Conservation (phyloP, 805 yeast genomes). For the Kodamaea hsintzibuensis region DNA sequence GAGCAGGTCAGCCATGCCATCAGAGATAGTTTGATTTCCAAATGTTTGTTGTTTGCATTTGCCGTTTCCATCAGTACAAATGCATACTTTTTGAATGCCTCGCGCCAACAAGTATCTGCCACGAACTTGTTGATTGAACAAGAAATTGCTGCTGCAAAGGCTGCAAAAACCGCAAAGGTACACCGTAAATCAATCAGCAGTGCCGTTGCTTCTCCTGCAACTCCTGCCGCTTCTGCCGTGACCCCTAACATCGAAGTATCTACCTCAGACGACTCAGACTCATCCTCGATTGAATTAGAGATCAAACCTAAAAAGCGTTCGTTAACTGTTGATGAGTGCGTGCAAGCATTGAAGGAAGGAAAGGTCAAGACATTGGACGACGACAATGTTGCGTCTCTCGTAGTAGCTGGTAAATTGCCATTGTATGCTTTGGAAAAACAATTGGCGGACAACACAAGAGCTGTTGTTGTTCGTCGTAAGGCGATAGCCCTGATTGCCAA, state of each 20-base stretch:
- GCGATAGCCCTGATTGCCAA: conserved; percentile 84
- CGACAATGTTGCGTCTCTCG: conserved; percentile 73
- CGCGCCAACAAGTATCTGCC: conserved; percentile 62
- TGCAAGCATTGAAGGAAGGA: conserved; percentile 67
- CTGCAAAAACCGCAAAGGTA: conserved; percentile 5
- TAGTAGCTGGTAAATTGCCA: conserved; percentile 77
- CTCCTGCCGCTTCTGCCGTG: neutral
- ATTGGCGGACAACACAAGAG: conserved; percentile 84
- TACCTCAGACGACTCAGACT: conserved; percentile 14
- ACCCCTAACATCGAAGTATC: neutral
- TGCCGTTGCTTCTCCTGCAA: conserved; percentile 23
- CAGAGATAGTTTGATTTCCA: conserved; percentile 77
- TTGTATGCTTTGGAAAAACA: conserved; percentile 93
- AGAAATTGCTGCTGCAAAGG: conserved; percentile 34
- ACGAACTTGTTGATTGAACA: conserved; percentile 41
- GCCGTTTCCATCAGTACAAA: conserved; percentile 78
- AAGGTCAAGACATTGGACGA: conserved; percentile 63
- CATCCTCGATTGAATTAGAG: conserved; percentile 24
- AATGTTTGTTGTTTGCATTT: conserved; percentile 69
- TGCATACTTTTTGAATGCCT: conserved; percentile 81
- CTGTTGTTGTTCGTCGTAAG: conserved; percentile 88
- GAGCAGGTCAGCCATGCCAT: conserved; percentile 65
- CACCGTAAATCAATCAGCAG: conserved; percentile 19
- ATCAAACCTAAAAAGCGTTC: conserved; percentile 19
- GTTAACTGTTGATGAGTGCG: conserved; percentile 65